Conservation (phyloP, 2,329 filamentous ascomycete genomes). For the Podosphaera xanthii region DNA sequence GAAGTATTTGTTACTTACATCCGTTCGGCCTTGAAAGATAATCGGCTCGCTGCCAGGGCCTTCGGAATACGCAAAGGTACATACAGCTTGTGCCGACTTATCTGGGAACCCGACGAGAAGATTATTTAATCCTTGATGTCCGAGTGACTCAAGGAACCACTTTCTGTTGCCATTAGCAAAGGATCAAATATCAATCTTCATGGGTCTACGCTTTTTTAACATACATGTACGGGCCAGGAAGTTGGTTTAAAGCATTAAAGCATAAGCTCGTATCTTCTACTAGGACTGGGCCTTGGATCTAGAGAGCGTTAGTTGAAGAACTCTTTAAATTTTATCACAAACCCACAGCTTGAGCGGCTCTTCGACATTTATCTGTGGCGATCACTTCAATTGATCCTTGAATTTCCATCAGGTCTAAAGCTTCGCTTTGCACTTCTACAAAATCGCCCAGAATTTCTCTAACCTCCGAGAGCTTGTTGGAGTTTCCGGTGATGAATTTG, state of each 20-base stretch:
- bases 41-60: slow-evolving; percentile 68
- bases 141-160: slow-evolving; percentile 72
- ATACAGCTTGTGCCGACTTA: slow-evolving; percentile 80
- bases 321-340: neutral
- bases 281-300: slow-evolving; percentile 71
- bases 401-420: slow-evolving; percentile 66
- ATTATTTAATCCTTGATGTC: slow-evolving; percentile 71
- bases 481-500: slow-evolving; percentile 93
- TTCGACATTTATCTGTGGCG: slow-evolving; percentile 63
- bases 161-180: slow-evolving; percentile 34
- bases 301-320: slow-evolving; percentile 3
- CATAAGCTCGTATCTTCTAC: slow-evolving; percentile 92
- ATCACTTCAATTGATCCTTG: slow-evolving; percentile 88
- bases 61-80: slow-evolving; percentile 79
- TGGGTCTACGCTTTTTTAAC: neutral
- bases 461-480: slow-evolving; percentile 81
- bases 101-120: slow-evolving; percentile 73
- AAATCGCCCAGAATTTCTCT: slow-evolving; percentile 55
- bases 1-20: slow-evolving; percentile 26
- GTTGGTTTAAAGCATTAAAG: slow-evolving; percentile 72
- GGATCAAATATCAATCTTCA: neutral
- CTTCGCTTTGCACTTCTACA: slow-evolving; percentile 51
- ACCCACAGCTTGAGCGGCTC: slow-evolving; percentile 54
- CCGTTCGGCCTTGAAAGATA: slow-evolving; percentile 76
- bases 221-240: slow-evolving; percentile 92